Percentiles rank a stretch among this genome's conserved stretches.
Conservation (phyloP, 2,329 filamentous ascomycete genomes). For the Trichocomaceae sp. region DNA sequence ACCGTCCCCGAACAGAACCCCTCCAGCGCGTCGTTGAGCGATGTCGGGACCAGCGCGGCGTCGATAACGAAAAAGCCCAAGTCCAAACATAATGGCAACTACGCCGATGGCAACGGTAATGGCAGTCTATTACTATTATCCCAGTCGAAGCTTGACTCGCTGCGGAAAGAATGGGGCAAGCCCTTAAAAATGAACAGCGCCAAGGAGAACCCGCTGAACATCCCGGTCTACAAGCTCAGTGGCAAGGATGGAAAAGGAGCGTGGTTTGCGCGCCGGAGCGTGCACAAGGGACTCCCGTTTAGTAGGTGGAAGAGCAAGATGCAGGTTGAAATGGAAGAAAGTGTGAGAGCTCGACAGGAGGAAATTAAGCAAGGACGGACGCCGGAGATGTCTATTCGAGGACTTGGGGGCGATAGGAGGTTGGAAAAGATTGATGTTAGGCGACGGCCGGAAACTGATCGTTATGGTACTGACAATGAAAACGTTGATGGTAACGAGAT, state of each 20-base stretch:
- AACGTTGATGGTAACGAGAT: slow-evolving; percentile 1
- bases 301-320: slow-evolving; percentile 70
- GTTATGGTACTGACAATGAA: background rate
- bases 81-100: background rate
- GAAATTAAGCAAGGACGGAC: slow-evolving; percentile 60
- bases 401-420: slow-evolving; percentile 72
- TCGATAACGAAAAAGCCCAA: background rate
- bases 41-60: background rate
- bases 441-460: slow-evolving; percentile 5
- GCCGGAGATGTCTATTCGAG: slow-evolving; percentile 70
- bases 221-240: slow-evolving; percentile 72
- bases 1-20: slow-evolving; percentile 60
- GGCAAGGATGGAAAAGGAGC: slow-evolving; percentile 74
- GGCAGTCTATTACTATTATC: slow-evolving; percentile 16
- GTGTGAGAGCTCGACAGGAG: slow-evolving; percentile 61
- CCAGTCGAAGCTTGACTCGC: slow-evolving; percentile 47
- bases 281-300: slow-evolving; percentile 73
- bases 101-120: background rate
- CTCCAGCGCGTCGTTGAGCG: slow-evolving; percentile 10
- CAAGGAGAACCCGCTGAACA: slow-evolving; percentile 67
- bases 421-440: slow-evolving; percentile 58
- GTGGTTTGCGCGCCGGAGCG: slow-evolving; percentile 82
- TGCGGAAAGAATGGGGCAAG: slow-evolving; percentile 82
- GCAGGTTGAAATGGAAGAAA: slow-evolving; percentile 71
- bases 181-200: slow-evolving; percentile 56